Base-by-base conservation (phyloP, 1,139 yeast species). In the Magnusiomyces ingens region DNA sequence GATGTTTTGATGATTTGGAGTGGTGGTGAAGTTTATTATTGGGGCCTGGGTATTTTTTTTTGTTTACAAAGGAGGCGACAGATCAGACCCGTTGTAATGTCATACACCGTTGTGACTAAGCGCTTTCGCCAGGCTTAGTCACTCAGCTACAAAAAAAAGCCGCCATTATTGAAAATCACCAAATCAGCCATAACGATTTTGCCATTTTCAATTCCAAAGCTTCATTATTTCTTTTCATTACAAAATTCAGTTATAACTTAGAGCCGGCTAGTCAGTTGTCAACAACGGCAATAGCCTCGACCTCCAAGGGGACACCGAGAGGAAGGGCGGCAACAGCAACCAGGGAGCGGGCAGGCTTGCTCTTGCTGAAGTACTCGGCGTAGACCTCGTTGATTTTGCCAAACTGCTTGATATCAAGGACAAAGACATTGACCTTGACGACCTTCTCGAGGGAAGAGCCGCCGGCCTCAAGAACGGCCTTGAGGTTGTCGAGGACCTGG, bases 261-360 rank as follows among this genome's bases (percentile, higher is more conserved):
- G 47, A 35, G 22, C 19, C 22, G 47, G 32, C 32, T 26, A 44
- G 49, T 52, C 70, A 70, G 66, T 36, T 29, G 35, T 83, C 90
- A 58, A 84, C 72, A 54, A 26, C 32, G 8, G 96, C 97, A 71
- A 90, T 74, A 52, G 83, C 88, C 74, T 90, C 97, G 62, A 79
- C 74, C 68, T 79, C 83, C 52, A 69, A 78, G 55, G 80, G 85
- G 57, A 82, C 88, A 55, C 89, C 88, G 69, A 90, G 80, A 58
- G 98, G 98, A 67, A 90, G 81, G 59, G 81, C 81, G 69, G 81
- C 83, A 60, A 89, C 97, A 47, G 96, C 96, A 62, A 90, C 95
- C 76, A 96, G 89, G 1, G 96, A 86, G 78, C 98, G 86, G 42
- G 97, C 96, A 54, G 98, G 97, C 73, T 85, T 86, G 76, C 87